A percentile compares a stretch with the other conserved stretches of the same genome.
Conservation (phyloP, 176 grass and related monocot species). For the Luzula sylvatica region DNA sequence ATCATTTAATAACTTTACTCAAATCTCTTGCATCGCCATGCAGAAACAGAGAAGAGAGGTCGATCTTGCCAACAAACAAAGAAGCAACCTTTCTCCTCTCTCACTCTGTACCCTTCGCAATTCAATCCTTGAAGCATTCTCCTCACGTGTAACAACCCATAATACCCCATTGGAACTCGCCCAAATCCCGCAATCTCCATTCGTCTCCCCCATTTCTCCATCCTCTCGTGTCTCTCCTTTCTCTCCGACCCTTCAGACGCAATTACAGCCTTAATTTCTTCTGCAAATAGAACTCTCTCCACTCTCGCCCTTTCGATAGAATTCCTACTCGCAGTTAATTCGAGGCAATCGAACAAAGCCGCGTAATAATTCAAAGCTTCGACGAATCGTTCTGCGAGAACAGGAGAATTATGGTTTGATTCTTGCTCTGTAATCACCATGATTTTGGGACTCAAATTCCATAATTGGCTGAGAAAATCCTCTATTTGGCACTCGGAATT, state of each 20-base stretch:
- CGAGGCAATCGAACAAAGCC: slow-evolving; percentile 81
- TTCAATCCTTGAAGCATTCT: slow-evolving; percentile 50
- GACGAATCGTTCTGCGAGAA: slow-evolving; percentile 62
- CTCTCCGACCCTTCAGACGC: slow-evolving; percentile 65
- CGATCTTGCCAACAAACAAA: slow-evolving; percentile 91
- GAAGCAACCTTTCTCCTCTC: slow-evolving; percentile 53
- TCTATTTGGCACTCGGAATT: slow-evolving; percentile 34
- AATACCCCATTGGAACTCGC: slow-evolving; percentile 45
- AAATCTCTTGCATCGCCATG: slow-evolving; percentile 66
- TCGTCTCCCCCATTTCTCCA: slow-evolving; percentile 52
- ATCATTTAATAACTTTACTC: slow-evolving; percentile 37
- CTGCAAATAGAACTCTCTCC: slow-evolving; percentile 60
- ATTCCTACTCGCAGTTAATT: slow-evolving; percentile 42
- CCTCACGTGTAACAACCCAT: slow-evolving; percentile 55
- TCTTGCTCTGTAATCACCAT: slow-evolving; percentile 81
- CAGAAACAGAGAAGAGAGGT: slow-evolving; percentile 70
- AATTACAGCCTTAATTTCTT: slow-evolving; percentile 89
- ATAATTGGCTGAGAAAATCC: slow-evolving; percentile 45
- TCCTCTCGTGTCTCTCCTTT: slow-evolving; percentile 68
- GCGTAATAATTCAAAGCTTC: slow-evolving; percentile 93
- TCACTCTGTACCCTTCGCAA: slow-evolving; percentile 58
- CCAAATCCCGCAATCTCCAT: slow-evolving; percentile 53
- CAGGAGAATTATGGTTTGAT: slow-evolving; percentile 61
- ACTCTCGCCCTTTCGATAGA: slow-evolving; percentile 70
- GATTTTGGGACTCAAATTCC: slow-evolving; percentile 57